Conservation (phyloP, 129 eudicot species). For the Centrapalus pauciflorus region DNA sequence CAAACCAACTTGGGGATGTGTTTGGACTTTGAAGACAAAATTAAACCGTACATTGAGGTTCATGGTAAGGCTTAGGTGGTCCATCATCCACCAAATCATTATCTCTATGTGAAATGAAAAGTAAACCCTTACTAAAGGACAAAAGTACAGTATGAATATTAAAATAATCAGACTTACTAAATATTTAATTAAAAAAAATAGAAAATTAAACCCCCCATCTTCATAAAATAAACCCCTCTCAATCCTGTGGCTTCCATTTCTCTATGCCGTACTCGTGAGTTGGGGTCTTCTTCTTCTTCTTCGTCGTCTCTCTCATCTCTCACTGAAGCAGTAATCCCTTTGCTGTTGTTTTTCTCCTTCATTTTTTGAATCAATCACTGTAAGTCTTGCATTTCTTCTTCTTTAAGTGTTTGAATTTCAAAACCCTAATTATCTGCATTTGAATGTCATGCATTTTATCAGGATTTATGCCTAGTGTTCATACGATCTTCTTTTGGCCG, state of each 20-base stretch:
- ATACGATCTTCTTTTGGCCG: background rate
- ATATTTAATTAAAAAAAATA: background rate
- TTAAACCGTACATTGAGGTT: background rate
- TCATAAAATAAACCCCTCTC: conserved; percentile 41
- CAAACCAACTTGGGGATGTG: conserved; percentile 3
- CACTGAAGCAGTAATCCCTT: conserved; percentile 8
- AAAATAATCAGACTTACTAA: background rate
- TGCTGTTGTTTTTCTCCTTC: conserved; percentile 12
- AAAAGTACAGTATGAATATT: conserved; percentile 3
- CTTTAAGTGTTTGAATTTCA: background rate
- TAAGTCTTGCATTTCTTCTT: conserved; percentile 21
- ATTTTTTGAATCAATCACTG: conserved; percentile 24
- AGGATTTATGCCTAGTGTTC: background rate
- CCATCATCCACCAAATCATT: conserved; percentile 7
- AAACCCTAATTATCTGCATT: conserved; percentile 24
- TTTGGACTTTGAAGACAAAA: conserved; percentile 7
- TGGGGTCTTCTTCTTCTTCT: conserved; percentile 27
- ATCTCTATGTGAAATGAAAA: background rate
- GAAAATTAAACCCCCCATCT: conserved; percentile 32
- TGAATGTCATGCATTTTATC: background rate
- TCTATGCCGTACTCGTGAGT: conserved; percentile 45
- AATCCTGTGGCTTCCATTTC: conserved; percentile 62
- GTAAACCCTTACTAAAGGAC: conserved; percentile 20
- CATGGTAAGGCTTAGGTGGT: conserved; percentile 11
- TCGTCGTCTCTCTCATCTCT: conserved; percentile 1